Evolutionary conservation across 1,284 basidiomycete genomes (phyloP).

Genomic region (Fomitopsis palustris): DNA sequence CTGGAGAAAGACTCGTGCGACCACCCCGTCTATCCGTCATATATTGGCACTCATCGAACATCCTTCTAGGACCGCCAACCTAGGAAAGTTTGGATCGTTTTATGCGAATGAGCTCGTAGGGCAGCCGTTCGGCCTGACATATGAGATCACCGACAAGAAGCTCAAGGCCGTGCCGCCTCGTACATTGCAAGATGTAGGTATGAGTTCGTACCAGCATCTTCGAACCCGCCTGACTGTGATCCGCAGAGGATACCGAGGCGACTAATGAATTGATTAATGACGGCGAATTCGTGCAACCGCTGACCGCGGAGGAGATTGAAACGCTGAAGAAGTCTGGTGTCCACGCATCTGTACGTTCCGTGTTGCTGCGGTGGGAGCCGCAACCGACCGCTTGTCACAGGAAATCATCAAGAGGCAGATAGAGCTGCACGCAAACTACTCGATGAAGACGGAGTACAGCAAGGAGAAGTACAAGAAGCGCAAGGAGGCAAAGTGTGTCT

Average conservation of each 20-base stretch:
- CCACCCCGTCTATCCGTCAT: background rate
- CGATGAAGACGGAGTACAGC: constrained; percentile 92
- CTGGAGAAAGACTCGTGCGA: constrained; percentile 63
- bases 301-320: constrained; percentile 81
- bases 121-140: constrained; percentile 73
- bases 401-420: constrained; percentile 94
- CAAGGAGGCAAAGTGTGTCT: constrained; percentile 87
- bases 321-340: constrained; percentile 73
- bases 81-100: constrained; percentile 78
- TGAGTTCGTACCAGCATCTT: constrained; percentile 14
- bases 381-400: constrained; percentile 33
- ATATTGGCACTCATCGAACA: constrained; percentile 11
- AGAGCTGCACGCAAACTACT: constrained; percentile 85
- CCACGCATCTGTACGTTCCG: constrained; percentile 61
- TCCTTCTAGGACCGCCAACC: constrained; percentile 48
- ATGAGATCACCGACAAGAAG: constrained; percentile 71
- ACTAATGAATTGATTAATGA: constrained; percentile 89
- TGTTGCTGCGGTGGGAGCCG: background rate
- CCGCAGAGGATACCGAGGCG: constrained; percentile 82
- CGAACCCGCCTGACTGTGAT: constrained; percentile 9
- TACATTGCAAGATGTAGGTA: constrained; percentile 73
- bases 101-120: constrained; percentile 64
- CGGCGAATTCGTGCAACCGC: constrained; percentile 71
- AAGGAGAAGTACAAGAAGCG: constrained; percentile 96
- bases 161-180: constrained; percentile 59